Conservation (phyloP, 805 yeast species). For the Saccharomycopsis malanga region DNA sequence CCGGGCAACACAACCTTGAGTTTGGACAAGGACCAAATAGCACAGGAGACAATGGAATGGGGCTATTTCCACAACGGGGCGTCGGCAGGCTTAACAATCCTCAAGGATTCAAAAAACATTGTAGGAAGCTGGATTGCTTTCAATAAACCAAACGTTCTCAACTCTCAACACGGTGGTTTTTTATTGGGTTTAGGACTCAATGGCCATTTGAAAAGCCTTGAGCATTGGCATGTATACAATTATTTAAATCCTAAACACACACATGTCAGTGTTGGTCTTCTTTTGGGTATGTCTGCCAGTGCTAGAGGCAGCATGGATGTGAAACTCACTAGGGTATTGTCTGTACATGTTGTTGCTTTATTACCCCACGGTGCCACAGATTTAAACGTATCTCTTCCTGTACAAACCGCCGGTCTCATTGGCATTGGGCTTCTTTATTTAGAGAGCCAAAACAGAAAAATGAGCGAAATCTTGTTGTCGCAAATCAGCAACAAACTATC, state of each 20-base stretch:
- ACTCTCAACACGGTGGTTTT: slow-evolving; percentile 91
- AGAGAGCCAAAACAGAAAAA: slow-evolving; percentile 72
- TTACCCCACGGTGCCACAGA: slow-evolving; percentile 89
- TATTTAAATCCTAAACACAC: slow-evolving; percentile 86
- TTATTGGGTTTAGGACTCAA: slow-evolving; percentile 86
- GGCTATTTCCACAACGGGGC: slow-evolving; percentile 91
- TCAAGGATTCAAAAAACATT: slow-evolving; percentile 59
- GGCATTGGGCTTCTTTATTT: slow-evolving; percentile 84
- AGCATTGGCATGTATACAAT: slow-evolving; percentile 95
- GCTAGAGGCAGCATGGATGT: slow-evolving; percentile 74
- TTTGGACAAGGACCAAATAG: slow-evolving; percentile 46
- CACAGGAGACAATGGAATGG: slow-evolving; percentile 56
- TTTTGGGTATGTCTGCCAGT: slow-evolving; percentile 92
- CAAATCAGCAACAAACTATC: slow-evolving; percentile 54
- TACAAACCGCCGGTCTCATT: slow-evolving; percentile 86
- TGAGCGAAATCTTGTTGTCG: slow-evolving; percentile 70
- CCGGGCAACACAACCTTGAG: slow-evolving; percentile 64
- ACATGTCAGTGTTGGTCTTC: slow-evolving; percentile 75
- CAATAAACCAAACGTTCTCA: slow-evolving; percentile 63
- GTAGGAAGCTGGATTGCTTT: slow-evolving; percentile 90
- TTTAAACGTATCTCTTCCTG: slow-evolving; percentile 71
- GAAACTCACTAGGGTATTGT: slow-evolving; percentile 80
- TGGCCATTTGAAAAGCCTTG: slow-evolving; percentile 76
- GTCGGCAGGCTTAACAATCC: slow-evolving; percentile 73
- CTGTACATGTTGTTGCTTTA: slow-evolving; percentile 88